Conservation (phyloP, 129 eudicot species). For the Pseudognaphalium luteoalbum region DNA sequence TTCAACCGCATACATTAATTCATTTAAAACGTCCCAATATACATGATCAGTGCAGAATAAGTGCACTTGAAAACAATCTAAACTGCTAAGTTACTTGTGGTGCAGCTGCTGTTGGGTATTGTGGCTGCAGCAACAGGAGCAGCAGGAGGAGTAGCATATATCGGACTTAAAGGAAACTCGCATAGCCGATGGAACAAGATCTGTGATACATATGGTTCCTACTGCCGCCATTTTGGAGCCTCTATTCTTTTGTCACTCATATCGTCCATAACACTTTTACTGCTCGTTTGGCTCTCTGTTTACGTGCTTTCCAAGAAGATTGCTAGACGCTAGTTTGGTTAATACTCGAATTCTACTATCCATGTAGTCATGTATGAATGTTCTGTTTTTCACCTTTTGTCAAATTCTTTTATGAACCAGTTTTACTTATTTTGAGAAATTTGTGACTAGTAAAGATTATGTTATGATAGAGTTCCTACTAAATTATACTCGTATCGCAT, state of each 20-base stretch:
- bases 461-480: too few relatives aligned
- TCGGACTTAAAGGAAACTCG: conserved; percentile 75
- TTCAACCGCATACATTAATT: background rate
- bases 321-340: conserved; percentile 8
- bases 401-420: too few relatives aligned
- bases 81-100: background rate
- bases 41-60: too few relatives aligned
- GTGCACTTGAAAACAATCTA: too few relatives aligned
- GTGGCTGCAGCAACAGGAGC: conserved; percentile 73
- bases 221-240: conserved; percentile 53
- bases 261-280: conserved; percentile 46
- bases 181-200: conserved; percentile 59
- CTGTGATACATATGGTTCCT: conserved; percentile 50
- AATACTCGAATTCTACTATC: background rate
- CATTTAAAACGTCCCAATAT: too few relatives aligned
- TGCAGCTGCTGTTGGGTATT: conserved; percentile 70
- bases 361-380: too few relatives aligned
- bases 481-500: too few relatives aligned
- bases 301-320: conserved; percentile 56
- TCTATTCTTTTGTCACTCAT: conserved; percentile 45
- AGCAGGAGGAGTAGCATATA: conserved; percentile 69
- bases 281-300: conserved; percentile 55
- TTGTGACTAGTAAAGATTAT: too few relatives aligned
- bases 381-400: too few relatives aligned
- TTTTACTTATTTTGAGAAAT: too few relatives aligned